Evolutionary conservation across 164 flowering plant genomes (phyloP), one percentile per base, ranked within the genome.

Genomic region (Annona cherimola): DNA sequence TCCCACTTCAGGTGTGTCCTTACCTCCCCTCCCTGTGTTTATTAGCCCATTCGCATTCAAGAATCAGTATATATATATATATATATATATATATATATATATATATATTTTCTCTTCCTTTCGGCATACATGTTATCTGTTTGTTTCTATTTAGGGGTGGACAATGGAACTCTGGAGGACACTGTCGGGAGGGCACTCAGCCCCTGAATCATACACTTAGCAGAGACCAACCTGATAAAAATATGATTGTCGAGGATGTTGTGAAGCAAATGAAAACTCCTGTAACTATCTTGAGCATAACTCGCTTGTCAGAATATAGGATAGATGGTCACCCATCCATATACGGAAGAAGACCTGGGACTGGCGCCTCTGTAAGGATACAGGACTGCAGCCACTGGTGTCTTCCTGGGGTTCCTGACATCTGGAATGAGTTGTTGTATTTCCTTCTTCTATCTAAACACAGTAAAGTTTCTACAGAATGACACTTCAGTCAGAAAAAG

Each of bases 301-400:
- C 91, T 41, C 57, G 80, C 59, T 78, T 95, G 73, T 90, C 98
- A 42, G 86, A 79, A 64, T 88, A 81, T 67, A 84, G 99, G 73
- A 83, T 86, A 72, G 99, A 95, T 83, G 98, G 88, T n/a, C 99
- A 95, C 75, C 99, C 99, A 45, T 95, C 98, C 2, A 72, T 81
- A 26, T 95, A 87, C 73, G 97, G 98, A 66, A 80, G 79, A 78
- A 83, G 69, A 74, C 75, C 82, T 20, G 79, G 74, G 55, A 82
- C 78, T 63, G 75, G 66, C 5, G n/a, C 84, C 61, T 76, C 86
- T 7, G 71, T 75, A 1, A 62, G 46, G 5, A 76, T 71, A 71
- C 87, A 93, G 81, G 99, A 95, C 80, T 95, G 99, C 81, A 93
- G 97, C 79, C 99, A 95, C 76, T 96, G 98, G 98, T 96, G 99